Evolutionary conservation across 495 filamentous ascomycete genomes (phyloP), one percentile per base, ranked within the genome.

Genomic region (Xylaria longipes): DNA sequence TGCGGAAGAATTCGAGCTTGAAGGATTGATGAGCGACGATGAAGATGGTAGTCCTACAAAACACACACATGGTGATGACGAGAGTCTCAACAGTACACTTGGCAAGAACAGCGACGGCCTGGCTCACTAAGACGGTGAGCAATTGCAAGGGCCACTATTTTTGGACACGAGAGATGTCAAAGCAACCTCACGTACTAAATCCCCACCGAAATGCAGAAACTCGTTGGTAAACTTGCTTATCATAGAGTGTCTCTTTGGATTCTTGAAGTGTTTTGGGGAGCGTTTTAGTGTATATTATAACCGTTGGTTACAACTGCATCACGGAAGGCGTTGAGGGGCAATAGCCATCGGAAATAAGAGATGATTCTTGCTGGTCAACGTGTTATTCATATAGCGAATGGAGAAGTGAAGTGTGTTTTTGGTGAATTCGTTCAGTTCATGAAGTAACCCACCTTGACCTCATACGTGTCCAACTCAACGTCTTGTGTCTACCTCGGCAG

Each of bases 1-100:
- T 78, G 95, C 93, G 0, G 91, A 97, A 79, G 92, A 95, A 71
- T 98, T 97, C 77, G 95, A 97, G 80, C 84, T 98, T 0, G 92
- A 95, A 65, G 95, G 94, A 0, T 82, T 99, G 33, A 96, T 98
- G 75, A 95, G 90, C 46, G 95, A 97, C n/a, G 87, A 89, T 27
- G 91, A 93, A 57, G 93, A 95, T 20, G 83, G 79, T 6, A 75
- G 46, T 20, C 62, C 48, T 15, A 69, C 60, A 35, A 69, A 67
- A 35, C 54, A 50, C 31, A 11, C 46, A 15, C 52, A 68, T 25
- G 80, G 79, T 5, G 79, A 82, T 31, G 78, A 80, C 11, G 76
- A 69, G n/a, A 76, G 70, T 4, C 68, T 83, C 1, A 77, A 73
- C 11, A 85, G 79, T 27, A 81, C 82, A 5, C 68, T 82, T 7